Conservation (phyloP, 164 flowering plant genomes). For the Litsea cubeba region DNA sequence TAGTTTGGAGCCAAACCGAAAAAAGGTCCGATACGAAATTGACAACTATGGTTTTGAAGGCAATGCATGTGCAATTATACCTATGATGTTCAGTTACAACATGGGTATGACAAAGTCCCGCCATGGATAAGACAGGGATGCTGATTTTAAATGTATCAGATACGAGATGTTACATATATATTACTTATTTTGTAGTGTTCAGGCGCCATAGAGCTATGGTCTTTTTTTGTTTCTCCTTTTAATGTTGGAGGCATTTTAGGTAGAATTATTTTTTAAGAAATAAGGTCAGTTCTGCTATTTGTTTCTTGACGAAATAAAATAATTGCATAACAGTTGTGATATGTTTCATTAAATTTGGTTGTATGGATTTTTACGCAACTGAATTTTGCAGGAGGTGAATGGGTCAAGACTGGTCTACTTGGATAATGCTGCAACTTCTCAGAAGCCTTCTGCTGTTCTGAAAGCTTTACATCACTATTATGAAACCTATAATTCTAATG, state of each 20-base stretch:
- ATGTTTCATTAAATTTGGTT: not conserved
- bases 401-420: slow-evolving; percentile 77
- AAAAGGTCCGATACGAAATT: too few species aligned
- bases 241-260: not conserved
- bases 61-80: too few species aligned
- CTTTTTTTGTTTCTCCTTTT: not conserved
- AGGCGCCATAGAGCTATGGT: too few species aligned
- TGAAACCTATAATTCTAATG: slow-evolving; percentile 74
- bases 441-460: slow-evolving; percentile 76
- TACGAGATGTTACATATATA: too few species aligned
- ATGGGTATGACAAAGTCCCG: too few species aligned
- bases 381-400: slow-evolving; percentile 56
- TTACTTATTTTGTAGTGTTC: too few species aligned
- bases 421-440: slow-evolving; percentile 98
- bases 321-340: not conserved
- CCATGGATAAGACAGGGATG: too few species aligned
- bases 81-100: too few species aligned
- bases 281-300: not conserved
- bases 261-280: not conserved
- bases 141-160: too few species aligned
- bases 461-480: slow-evolving; percentile 67
- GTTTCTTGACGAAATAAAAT: not conserved
- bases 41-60: too few species aligned
- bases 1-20: too few species aligned
- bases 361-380: not conserved